These are phyloP conservation scores for Quercus rubra DNA, from an alignment of 306 rosid species.

Conservation along the genomic window DNA sequence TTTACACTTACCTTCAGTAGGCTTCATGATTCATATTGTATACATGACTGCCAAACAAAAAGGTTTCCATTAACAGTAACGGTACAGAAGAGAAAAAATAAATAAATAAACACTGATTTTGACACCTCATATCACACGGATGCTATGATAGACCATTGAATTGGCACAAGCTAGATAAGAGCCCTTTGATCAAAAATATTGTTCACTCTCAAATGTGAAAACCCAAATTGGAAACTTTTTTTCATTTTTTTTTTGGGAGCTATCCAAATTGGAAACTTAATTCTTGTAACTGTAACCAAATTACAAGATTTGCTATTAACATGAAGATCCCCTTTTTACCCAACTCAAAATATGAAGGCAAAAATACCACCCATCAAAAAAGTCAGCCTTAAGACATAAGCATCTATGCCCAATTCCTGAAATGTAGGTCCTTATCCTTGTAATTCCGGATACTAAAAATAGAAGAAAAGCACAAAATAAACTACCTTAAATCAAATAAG, in stretches of 20 bases:
- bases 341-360: background rate
- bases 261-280: background rate
- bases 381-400: background rate
- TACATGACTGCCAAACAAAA: background rate
- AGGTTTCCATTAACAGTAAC: background rate
- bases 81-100: background rate
- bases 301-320: background rate
- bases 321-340: background rate
- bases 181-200: no score
- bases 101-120: background rate
- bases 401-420: background rate
- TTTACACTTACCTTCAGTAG: background rate
- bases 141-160: background rate
- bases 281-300: background rate
- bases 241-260: no score
- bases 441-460: background rate
- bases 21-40: background rate
- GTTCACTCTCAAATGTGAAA: background rate
- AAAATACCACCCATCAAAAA: background rate
- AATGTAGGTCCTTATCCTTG: background rate
- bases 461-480: slow-evolving; percentile 3
- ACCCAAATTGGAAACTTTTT: background rate
- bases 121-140: background rate
- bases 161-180: background rate
- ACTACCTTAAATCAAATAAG: background rate